phyloP scores from a whole-genome alignment of 495 filamentous ascomycete species.

The Clohesyomyces aquaticus region DNA sequence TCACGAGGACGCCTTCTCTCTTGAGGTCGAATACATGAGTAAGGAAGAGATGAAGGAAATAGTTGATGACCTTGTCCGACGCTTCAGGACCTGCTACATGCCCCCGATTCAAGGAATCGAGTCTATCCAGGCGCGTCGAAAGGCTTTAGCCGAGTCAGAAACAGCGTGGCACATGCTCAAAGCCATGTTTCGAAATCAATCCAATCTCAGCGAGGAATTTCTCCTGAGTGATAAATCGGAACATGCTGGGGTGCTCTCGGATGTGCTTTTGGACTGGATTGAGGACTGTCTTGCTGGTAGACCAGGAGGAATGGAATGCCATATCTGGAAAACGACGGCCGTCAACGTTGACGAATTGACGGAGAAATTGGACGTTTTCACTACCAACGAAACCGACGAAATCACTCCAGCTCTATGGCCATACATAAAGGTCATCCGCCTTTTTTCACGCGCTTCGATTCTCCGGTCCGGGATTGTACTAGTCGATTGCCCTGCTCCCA shows the following conservation, averaged over 20 bases:
- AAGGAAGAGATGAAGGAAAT: constrained; percentile 31
- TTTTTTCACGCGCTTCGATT: constrained; percentile 22
- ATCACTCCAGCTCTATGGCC: constrained; percentile 23
- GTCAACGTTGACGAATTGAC: constrained; percentile 24
- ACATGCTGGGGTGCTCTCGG: constrained; percentile 3
- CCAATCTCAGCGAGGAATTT: constrained; percentile 21
- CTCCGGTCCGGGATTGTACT: constrained; percentile 27
- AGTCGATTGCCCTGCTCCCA: constrained; percentile 27
- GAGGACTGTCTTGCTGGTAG: constrained; percentile 7
- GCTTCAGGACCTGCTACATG: constrained; percentile 15
- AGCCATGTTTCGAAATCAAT: constrained; percentile 22
- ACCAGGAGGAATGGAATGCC: constrained; percentile 19
- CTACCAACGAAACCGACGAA: constrained; percentile 13
- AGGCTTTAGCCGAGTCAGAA: constrained; percentile 19
- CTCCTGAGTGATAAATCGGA: constrained; percentile 5
- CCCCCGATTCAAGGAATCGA: constrained; percentile 23
- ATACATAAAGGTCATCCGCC: constrained; percentile 19
- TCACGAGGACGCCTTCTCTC: constrained; percentile 27
- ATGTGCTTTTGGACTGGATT: constrained; percentile 21
- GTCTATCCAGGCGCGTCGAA: constrained; percentile 11
- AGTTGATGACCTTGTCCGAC: constrained; percentile 27
- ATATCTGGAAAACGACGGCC: constrained; percentile 22
- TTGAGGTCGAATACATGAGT: constrained; percentile 35
- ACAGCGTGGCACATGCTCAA: constrained; percentile 29
- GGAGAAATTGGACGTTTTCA: constrained; percentile 28